phyloP scores from a whole-genome alignment of 176 grass and related monocot species.

The Pontederia paniculata region DNA sequence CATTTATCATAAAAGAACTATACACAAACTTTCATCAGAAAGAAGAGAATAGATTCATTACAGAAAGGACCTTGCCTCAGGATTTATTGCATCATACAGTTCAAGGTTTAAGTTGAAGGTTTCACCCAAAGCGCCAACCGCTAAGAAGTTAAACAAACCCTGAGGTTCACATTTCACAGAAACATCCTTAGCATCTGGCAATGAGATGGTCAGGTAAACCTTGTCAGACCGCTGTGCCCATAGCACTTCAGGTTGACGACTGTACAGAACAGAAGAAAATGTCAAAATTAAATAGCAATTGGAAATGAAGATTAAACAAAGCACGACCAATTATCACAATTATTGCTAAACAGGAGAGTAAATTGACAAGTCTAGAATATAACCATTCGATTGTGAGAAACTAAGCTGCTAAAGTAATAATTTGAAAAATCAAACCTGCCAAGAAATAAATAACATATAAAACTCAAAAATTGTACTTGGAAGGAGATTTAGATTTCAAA shows the following conservation, averaged over 20 bases:
- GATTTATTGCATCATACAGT: slow-evolving; percentile 54
- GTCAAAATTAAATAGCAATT: no score
- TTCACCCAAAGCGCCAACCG: slow-evolving; percentile 38
- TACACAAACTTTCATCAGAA: not conserved
- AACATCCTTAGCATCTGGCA: slow-evolving; percentile 84
- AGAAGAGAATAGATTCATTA: not conserved
- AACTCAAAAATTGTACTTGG: no score
- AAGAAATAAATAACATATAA: no score
- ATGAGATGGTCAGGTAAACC: slow-evolving; percentile 77
- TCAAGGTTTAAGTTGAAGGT: slow-evolving; percentile 63
- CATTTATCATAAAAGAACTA: slow-evolving; percentile 4
- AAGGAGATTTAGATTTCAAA: no score
- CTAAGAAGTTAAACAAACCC: slow-evolving; percentile 62
- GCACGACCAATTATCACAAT: no score
- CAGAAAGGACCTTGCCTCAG: slow-evolving; percentile 41
- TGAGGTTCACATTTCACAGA: slow-evolving; percentile 47
- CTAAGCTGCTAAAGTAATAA: no score
- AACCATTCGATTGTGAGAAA: no score
- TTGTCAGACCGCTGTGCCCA: slow-evolving; percentile 85
- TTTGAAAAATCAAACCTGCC: no score
- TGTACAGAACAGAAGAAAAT: slow-evolving; percentile 12
- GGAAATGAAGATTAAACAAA: no score
- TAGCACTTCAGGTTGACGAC: slow-evolving; percentile 84
- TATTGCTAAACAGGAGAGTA: no score
- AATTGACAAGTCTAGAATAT: no score